Percentiles rank a stretch among this genome's conserved stretches.
Evolutionary conservation across 768 basidiomycete genomes (phyloP).

Genomic region (Xerocomellus chrysenteron): DNA sequence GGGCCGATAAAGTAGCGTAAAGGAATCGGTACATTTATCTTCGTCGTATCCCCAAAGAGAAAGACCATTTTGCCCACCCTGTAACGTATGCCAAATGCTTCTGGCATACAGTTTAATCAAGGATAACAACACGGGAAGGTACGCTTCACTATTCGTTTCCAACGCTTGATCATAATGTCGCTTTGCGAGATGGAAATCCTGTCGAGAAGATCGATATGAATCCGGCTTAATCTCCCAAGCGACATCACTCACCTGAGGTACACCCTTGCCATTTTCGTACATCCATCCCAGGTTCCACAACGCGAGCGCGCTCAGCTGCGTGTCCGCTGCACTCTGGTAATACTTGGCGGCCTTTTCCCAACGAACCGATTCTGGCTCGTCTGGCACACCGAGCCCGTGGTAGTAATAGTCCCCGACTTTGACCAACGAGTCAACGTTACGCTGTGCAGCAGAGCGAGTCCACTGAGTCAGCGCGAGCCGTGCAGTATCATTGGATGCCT

Average conservation of each 20-base stretch:
- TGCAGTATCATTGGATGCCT: conserved; percentile 82
- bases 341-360: conserved; percentile 91
- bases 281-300: conserved; percentile 99
- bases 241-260: conserved; percentile 62
- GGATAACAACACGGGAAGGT: conserved; percentile 82
- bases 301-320: conserved; percentile 87
- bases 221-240: neutral
- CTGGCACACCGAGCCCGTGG: conserved; percentile 77
- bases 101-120: conserved; percentile 77
- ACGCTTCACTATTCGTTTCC: conserved; percentile 87
- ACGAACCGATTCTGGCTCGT: conserved; percentile 60
- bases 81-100: conserved; percentile 80
- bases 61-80: conserved; percentile 67
- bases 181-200: conserved; percentile 98
- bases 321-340: conserved; percentile 93
- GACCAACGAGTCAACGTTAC: conserved; percentile 94
- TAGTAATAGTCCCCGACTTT: conserved; percentile 99
- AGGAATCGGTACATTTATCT: conserved; percentile 34
- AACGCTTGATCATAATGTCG: conserved; percentile 89
- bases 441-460: conserved; percentile 91
- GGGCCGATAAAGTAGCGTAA: no score
- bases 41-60: conserved; percentile 64
- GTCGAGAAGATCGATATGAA: neutral
- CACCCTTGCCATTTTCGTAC: conserved; percentile 96
- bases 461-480: conserved; percentile 86